Percentiles rank a stretch among this genome's conserved stretches.
phyloP scores from a whole-genome alignment of 2,329 filamentous ascomycete species.

The Alternaria arbusti region DNA sequence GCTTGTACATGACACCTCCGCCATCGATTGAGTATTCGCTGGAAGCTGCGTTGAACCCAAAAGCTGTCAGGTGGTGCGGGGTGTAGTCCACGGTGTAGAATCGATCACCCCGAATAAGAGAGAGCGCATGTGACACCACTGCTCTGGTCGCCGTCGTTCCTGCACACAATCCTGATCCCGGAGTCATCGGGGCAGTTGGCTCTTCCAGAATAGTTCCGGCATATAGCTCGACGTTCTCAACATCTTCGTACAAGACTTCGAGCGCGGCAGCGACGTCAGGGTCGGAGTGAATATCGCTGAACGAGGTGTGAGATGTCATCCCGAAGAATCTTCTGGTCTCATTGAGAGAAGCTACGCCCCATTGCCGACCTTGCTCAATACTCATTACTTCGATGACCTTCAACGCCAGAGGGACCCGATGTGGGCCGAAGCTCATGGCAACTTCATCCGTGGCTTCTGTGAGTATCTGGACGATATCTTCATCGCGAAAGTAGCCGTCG shows the following conservation, averaged over 20 bases:
- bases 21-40: conserved; percentile 13
- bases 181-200: not conserved
- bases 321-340: not conserved
- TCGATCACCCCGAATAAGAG: conserved; percentile 10
- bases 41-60: conserved; percentile 16
- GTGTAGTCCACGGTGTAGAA: conserved; percentile 24
- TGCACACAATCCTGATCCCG: not conserved
- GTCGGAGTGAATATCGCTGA: not conserved
- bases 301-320: not conserved
- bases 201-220: not conserved
- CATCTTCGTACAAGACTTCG: not conserved
- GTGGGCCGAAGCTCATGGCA: not conserved
- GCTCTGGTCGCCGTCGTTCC: not conserved
- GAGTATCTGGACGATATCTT: not conserved
- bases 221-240: not conserved
- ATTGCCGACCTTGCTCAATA: not conserved
- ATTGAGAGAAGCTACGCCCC: not conserved
- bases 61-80: conserved; percentile 16
- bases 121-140: not conserved
- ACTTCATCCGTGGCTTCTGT: not conserved
- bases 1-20: conserved; percentile 20
- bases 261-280: not conserved
- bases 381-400: not conserved
- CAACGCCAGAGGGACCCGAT: not conserved
- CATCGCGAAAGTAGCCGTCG: not conserved